Evolutionary conservation across 495 filamentous ascomycete species (phyloP).

Genomic region (Podospora didyma): DNA sequence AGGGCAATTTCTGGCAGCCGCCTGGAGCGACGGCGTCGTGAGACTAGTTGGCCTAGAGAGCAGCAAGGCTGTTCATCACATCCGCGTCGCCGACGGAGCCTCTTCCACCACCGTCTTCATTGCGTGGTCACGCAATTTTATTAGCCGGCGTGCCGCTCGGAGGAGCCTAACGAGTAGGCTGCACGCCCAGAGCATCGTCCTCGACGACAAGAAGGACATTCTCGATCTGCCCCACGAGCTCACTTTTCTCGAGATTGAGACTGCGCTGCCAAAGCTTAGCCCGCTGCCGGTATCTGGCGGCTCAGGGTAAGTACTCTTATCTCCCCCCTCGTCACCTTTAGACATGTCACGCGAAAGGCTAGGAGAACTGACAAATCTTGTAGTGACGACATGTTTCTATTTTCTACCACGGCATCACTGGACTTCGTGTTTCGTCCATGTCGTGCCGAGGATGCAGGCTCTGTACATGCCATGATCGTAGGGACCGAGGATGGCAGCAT

Average conservation of each 20-base stretch:
- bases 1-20: slow-evolving; percentile 74
- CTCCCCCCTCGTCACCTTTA: not conserved
- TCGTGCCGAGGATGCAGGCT: slow-evolving; percentile 57
- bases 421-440: slow-evolving; percentile 67
- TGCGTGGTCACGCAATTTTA: slow-evolving; percentile 70
- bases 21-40: slow-evolving; percentile 67
- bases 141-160: slow-evolving; percentile 30
- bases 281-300: slow-evolving; percentile 57
- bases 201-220: slow-evolving; percentile 31
- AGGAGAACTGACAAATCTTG: slow-evolving; percentile 17
- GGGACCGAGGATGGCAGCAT: slow-evolving; percentile 76
- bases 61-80: slow-evolving; percentile 72
- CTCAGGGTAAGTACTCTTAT: slow-evolving; percentile 44
- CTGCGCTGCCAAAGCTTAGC: slow-evolving; percentile 75
- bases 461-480: slow-evolving; percentile 77
- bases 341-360: not conserved
- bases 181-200: slow-evolving; percentile 28
- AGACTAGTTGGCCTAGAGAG: slow-evolving; percentile 71
- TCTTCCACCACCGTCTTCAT: slow-evolving; percentile 56
- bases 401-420: slow-evolving; percentile 63
- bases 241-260: slow-evolving; percentile 72
- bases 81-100: slow-evolving; percentile 36
- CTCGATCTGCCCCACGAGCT: slow-evolving; percentile 74
- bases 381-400: slow-evolving; percentile 63
- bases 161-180: not conserved